Evolutionary conservation across 1,284 basidiomycete genomes (phyloP), one percentile per base, ranked within the genome.

Genomic region (Malassezia globosa): DNA sequence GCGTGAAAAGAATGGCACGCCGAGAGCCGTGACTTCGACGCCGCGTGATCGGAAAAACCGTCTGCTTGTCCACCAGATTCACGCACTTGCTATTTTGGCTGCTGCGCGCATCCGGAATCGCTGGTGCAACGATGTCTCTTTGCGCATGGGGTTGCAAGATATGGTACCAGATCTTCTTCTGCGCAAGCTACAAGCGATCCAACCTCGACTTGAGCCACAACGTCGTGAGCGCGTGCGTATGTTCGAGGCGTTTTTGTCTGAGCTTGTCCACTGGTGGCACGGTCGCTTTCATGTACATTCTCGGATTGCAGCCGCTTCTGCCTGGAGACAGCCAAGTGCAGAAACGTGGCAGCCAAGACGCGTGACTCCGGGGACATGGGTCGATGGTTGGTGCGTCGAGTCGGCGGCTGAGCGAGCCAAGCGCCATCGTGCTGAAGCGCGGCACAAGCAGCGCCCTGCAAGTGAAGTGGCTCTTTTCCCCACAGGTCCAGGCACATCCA

Each of bases 91-190:
- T 13, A 77, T 95, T 7, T 77, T 96, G 2, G 80, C 80, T 4
- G 86, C 84, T 63, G 82, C 84, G 3, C 74, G 77, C 26, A 74
- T 81, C 13, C 79, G 92, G 37, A 96, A 97, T 70, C 76, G 75
- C 46, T 90, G 85, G 84, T 72, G 88, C 16, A 89, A 87, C 54
- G 85, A 95, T 64, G 73, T 75, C 1, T 74, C 87, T 3, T 76
- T 97, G 10, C 86, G 92, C 63, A 65, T 64, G 41, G 54, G 57
- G 4, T 56, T 70, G 22, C 60, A 58, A 27, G 49, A 61, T 5
- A 46, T 51, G 18, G 59, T 64, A 5, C 68, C 68, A 0, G 54
- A 56, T 24, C 46, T 56, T 16, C 57, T 68, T 19, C 51, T 63
- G 37, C 58, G 59, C 40, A 64, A 66, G 46, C 54, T 68, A 18